Conservation (phyloP, 345 rosid genomes). For the Melastoma malabathricum region DNA sequence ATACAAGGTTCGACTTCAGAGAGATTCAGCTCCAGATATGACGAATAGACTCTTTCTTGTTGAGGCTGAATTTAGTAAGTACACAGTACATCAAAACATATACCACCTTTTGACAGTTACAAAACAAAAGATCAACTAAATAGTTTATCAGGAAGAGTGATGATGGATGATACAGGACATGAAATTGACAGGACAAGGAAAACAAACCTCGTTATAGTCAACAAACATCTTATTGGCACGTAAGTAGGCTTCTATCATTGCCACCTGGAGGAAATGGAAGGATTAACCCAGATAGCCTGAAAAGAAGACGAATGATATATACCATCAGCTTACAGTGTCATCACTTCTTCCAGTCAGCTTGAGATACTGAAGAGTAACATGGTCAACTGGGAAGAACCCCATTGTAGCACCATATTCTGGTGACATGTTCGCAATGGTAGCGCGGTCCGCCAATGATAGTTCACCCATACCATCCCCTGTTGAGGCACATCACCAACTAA, state of each 20-base stretch:
- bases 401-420: slow-evolving; percentile 99
- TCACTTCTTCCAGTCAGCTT: slow-evolving; percentile 97
- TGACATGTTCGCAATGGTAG: slow-evolving; percentile 98
- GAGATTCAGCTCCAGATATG: slow-evolving; percentile 69
- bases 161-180: no score
- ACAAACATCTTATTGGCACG: slow-evolving; percentile 97
- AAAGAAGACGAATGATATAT: background rate
- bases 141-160: no score
- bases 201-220: slow-evolving; percentile 68
- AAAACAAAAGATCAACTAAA: no score
- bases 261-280: slow-evolving; percentile 33
- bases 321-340: slow-evolving; percentile 58
- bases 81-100: slow-evolving; percentile 1
- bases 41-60: slow-evolving; percentile 68
- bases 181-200: background rate
- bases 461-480: slow-evolving; percentile 89
- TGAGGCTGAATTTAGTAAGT: slow-evolving; percentile 46
- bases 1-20: slow-evolving; percentile 83
- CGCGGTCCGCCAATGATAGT: slow-evolving; percentile 94
- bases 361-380: slow-evolving; percentile 84
- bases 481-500: slow-evolving; percentile 10
- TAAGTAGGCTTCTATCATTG: slow-evolving; percentile 85
- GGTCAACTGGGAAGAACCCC: slow-evolving; percentile 99
- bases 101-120: background rate
- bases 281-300: background rate